Percentiles rank a stretch among this genome's conserved stretches.
Conservation (phyloP, 2,329 filamentous ascomycete species). For the Cordyceps farinosa region DNA sequence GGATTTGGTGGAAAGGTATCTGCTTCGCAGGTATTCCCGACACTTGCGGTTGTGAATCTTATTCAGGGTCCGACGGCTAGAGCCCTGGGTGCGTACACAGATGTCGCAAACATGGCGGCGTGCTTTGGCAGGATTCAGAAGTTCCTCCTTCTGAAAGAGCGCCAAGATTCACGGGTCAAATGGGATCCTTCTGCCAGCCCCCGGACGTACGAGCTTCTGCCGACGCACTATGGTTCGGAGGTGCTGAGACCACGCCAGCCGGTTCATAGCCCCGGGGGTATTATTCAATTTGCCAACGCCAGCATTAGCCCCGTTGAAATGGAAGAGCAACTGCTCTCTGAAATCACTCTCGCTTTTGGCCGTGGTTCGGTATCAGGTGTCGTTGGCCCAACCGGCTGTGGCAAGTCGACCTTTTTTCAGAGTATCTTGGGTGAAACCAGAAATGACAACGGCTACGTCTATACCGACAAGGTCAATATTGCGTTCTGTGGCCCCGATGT, state of each 20-base stretch:
- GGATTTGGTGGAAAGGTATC: background rate
- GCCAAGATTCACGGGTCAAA: background rate
- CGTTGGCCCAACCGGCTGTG: background rate
- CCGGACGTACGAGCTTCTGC: background rate
- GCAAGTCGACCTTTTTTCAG: background rate
- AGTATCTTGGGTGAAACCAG: background rate
- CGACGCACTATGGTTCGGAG: background rate
- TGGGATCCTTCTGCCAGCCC: background rate
- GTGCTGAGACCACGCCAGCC: no score
- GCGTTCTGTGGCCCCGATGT: background rate
- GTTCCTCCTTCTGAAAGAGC: conserved; percentile 27
- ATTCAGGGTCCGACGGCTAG: conserved; percentile 26
- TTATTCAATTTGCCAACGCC: background rate
- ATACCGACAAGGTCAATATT: background rate
- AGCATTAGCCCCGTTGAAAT: background rate
- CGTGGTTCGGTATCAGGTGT: no score
- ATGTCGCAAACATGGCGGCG: conserved; percentile 30
- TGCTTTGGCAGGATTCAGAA: conserved; percentile 35
- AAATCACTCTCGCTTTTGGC: background rate
- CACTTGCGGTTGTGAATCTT: background rate
- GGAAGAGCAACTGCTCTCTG: background rate
- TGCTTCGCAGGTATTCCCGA: background rate
- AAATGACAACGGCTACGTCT: background rate
- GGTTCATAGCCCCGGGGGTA: no score
- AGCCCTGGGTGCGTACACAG: conserved; percentile 33